phyloP scores from a whole-genome alignment of 2,329 filamentous ascomycete species.

The Stachybotrys chartarum region DNA sequence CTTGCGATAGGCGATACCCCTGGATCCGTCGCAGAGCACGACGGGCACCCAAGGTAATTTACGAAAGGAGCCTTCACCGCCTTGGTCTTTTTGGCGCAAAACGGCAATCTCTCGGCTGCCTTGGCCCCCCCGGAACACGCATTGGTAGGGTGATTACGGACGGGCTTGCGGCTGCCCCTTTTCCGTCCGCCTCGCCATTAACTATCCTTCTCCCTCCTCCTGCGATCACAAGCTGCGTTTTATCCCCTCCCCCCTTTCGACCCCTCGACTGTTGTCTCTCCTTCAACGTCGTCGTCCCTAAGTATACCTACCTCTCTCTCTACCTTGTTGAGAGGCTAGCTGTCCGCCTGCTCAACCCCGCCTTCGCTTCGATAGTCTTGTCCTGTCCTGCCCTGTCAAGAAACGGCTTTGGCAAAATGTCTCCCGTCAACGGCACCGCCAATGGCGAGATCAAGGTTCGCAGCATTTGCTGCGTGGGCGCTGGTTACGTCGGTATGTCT shows the following conservation, averaged over 20 bases:
- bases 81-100: neutral
- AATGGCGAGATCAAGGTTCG: constrained; percentile 28
- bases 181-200: neutral
- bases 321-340: neutral
- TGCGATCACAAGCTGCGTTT: neutral
- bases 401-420: neutral
- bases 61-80: neutral
- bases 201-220: neutral
- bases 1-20: neutral
- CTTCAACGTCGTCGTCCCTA: neutral
- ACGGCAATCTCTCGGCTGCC: neutral
- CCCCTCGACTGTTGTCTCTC: neutral
- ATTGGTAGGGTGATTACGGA: neutral
- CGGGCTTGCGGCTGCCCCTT: neutral
- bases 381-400: no score
- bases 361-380: neutral
- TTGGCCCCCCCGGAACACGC: neutral
- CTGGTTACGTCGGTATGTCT: constrained; percentile 67
- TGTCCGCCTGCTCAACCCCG: neutral
- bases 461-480: constrained; percentile 67
- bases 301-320: neutral
- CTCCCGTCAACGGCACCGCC: neutral
- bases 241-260: neutral
- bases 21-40: neutral
- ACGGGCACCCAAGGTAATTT: no score